Percentiles rank a stretch among this genome's conserved stretches.
Evolutionary conservation across 2,329 filamentous ascomycete genomes (phyloP).

Genomic region (Tolypocladium inflatum): DNA sequence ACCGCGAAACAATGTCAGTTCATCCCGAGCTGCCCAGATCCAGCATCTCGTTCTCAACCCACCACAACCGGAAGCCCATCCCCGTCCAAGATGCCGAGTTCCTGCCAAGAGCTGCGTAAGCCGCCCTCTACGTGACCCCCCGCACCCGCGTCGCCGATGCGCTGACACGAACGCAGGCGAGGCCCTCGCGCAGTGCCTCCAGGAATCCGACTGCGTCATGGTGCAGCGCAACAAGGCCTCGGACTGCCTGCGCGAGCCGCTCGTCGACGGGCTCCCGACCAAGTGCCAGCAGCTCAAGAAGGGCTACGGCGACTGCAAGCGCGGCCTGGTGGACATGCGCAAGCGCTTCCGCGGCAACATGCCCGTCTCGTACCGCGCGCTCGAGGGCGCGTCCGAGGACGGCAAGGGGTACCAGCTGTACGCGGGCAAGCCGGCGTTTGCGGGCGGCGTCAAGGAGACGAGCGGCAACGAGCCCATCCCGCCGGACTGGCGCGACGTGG

Average conservation of each 20-base stretch:
- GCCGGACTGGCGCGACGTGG: conserved; percentile 53
- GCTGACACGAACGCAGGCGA: conserved; percentile 48
- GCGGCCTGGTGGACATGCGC: conserved; percentile 96
- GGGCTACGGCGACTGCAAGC: conserved; percentile 89
- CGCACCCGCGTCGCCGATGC: neutral
- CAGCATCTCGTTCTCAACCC: neutral
- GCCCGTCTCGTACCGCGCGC: conserved; percentile 58
- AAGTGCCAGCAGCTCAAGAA: conserved; percentile 90
- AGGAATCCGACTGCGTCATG: conserved; percentile 95
- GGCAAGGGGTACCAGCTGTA: conserved; percentile 63
- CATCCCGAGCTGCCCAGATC: neutral
- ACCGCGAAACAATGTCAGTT: conserved; percentile 11
- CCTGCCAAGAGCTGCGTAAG: conserved; percentile 93
- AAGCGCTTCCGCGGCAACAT: conserved; percentile 95
- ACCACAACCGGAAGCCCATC: neutral
- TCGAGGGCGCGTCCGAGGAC: conserved; percentile 44
- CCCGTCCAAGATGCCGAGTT: conserved; percentile 67
- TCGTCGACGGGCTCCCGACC: conserved; percentile 71
- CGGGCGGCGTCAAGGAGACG: conserved; percentile 52
- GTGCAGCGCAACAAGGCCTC: conserved; percentile 75
- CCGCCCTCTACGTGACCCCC: neutral
- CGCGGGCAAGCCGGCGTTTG: conserved; percentile 64
- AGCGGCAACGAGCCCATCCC: conserved; percentile 56
- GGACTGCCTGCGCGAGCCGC: conserved; percentile 79
- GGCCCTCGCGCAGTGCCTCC: conserved; percentile 87